Evolutionary conservation across 768 basidiomycete species (phyloP).

Genomic region (Naganishia vaughanmartiniae): DNA sequence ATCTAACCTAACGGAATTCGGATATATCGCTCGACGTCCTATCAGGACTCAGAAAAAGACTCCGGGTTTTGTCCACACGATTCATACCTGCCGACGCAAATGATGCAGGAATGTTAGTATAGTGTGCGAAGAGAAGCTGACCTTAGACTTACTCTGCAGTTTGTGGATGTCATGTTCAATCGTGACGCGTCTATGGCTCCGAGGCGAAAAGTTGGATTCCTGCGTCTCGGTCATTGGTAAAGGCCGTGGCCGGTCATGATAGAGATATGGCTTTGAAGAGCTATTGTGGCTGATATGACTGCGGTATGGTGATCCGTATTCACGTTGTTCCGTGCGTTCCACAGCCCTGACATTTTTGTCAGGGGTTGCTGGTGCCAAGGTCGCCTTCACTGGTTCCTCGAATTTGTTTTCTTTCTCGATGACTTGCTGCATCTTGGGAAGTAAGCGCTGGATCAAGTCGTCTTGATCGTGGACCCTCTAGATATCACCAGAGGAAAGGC

Average conservation of each 20-base stretch:
- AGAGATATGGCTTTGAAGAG: conserved; percentile 15
- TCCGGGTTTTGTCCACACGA: conserved; percentile 8
- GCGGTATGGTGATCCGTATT: not conserved
- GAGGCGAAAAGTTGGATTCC: conserved; percentile 36
- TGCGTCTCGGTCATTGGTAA: conserved; percentile 28
- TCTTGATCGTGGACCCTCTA: conserved; percentile 37
- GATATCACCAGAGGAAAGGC: not conserved
- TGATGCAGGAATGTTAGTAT: no score
- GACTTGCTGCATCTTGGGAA: not conserved
- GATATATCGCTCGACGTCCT: conserved; percentile 1
- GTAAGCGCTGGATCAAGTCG: conserved; percentile 40
- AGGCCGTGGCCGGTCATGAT: conserved; percentile 20
- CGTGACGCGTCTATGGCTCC: conserved; percentile 43
- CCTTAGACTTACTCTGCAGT: conserved; percentile 30
- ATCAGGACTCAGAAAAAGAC: not conserved
- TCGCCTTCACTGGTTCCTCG: not conserved
- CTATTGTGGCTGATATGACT: not conserved
- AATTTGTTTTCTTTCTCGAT: not conserved
- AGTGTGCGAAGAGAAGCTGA: no score
- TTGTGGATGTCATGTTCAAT: conserved; percentile 49
- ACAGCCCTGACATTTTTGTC: not conserved
- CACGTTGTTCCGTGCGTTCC: not conserved
- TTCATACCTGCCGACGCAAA: not conserved
- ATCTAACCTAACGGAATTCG: not conserved
- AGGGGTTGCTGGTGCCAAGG: not conserved